phyloP scores from a whole-genome alignment of 2,329 filamentous ascomycete genomes.

The Paraphaeosphaeria sporulosa region DNA sequence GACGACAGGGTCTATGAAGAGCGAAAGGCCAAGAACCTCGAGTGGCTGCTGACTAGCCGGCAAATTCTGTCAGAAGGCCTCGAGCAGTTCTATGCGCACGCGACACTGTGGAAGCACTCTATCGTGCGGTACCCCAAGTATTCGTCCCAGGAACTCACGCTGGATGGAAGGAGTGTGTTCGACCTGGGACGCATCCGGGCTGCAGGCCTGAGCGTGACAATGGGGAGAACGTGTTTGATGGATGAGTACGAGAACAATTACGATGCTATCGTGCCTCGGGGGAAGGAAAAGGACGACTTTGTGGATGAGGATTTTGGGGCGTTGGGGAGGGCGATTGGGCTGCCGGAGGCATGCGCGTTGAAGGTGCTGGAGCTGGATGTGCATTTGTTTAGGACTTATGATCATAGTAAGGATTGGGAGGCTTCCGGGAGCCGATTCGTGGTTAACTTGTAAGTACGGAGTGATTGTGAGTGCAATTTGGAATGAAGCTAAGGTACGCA shows the following conservation, averaged over 20 bases:
- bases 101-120: background rate
- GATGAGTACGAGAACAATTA: background rate
- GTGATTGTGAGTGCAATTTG: background rate
- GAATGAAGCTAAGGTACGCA: background rate
- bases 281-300: background rate
- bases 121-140: background rate
- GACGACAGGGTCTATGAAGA: too few species aligned
- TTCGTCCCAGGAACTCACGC: background rate
- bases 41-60: conserved; percentile 10
- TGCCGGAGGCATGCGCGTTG: conserved; percentile 4
- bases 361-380: conserved; percentile 2
- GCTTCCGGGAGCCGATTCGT: conserved; percentile 7
- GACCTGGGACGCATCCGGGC: background rate
- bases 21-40: background rate
- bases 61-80: conserved; percentile 7
- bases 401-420: background rate
- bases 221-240: background rate
- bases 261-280: conserved; percentile 1
- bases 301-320: background rate
- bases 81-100: conserved; percentile 11
- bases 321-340: background rate
- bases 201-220: background rate
- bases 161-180: conserved; percentile 5
- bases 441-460: background rate
- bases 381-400: conserved; percentile 8